A percentile compares a stretch with the other conserved stretches of the same genome.
Conservation (phyloP, 768 basidiomycete species). For the Cyclocybe aegerita region DNA sequence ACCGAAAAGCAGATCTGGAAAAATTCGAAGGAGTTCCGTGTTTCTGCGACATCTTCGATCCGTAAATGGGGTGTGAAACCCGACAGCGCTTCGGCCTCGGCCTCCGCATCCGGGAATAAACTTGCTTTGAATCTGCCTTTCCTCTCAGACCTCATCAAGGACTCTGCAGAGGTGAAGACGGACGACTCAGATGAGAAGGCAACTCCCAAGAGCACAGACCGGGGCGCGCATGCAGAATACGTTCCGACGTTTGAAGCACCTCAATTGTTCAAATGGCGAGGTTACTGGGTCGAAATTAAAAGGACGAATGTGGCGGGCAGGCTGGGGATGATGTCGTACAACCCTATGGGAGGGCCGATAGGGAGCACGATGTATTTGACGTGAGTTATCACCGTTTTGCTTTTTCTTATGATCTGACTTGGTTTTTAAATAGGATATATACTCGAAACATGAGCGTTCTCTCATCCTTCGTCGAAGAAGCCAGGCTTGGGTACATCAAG, state of each 20-base stretch:
- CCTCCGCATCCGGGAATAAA: slow-evolving; percentile 34
- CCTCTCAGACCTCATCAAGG: neutral
- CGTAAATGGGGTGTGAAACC: slow-evolving; percentile 39
- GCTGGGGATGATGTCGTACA: slow-evolving; percentile 6
- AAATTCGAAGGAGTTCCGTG: slow-evolving; percentile 38
- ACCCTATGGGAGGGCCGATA: slow-evolving; percentile 8
- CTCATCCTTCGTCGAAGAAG: slow-evolving; percentile 40
- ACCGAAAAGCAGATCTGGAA: slow-evolving; percentile 44
- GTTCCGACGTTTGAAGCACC: slow-evolving; percentile 38
- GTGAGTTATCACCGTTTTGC: slow-evolving; percentile 22
- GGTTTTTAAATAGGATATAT: slow-evolving; percentile 32
- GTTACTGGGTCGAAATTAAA: slow-evolving; percentile 40
- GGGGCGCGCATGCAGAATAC: slow-evolving; percentile 34
- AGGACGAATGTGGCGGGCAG: slow-evolving; percentile 13
- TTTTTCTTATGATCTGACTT: neutral
- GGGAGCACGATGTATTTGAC: slow-evolving; percentile 27
- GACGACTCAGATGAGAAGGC: too few species aligned
- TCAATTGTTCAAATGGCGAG: slow-evolving; percentile 44
- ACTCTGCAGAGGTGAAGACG: neutral
- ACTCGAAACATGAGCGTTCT: slow-evolving; percentile 38
- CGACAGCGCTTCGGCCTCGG: slow-evolving; percentile 27
- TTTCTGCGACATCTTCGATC: slow-evolving; percentile 36
- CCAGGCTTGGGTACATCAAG: slow-evolving; percentile 36
- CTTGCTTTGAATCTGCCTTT: slow-evolving; percentile 11
- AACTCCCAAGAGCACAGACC: slow-evolving; percentile 9